Percentiles rank a stretch among this genome's conserved stretches.
These are phyloP conservation scores for Adansonia digitata DNA, from an alignment of 345 rosid genomes.

Conservation along the genomic window DNA sequence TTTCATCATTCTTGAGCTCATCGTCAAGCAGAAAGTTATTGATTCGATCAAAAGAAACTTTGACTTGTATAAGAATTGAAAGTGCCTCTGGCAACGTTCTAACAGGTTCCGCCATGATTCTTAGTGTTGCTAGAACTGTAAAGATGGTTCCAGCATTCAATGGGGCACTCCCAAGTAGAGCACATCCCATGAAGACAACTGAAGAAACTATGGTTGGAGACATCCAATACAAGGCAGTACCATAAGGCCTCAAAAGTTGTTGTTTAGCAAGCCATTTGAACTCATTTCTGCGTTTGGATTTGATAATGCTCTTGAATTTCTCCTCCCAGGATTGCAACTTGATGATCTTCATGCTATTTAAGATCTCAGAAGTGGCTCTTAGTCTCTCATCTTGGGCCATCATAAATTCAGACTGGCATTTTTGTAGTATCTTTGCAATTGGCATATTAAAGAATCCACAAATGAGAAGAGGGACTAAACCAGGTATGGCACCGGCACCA, in stretches of 20 bases:
- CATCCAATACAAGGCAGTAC: constrained; percentile 57
- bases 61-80: constrained; percentile 65
- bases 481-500: constrained; percentile 59
- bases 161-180: constrained; percentile 47
- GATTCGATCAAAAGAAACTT: constrained; percentile 55
- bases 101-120: constrained; percentile 63
- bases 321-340: constrained; percentile 85
- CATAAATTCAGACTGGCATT: constrained; percentile 62
- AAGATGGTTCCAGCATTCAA: constrained; percentile 69
- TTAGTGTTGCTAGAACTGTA: constrained; percentile 61
- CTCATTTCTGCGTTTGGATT: constrained; percentile 45
- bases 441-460: constrained; percentile 51
- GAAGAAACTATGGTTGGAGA: constrained; percentile 69
- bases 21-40: constrained; percentile 57
- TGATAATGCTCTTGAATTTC: constrained; percentile 55
- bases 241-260: constrained; percentile 45
- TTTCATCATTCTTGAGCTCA: constrained; percentile 41
- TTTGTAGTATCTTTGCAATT: constrained; percentile 47
- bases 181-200: constrained; percentile 59
- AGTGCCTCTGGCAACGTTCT: constrained; percentile 68
- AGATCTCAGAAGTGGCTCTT: constrained; percentile 57
- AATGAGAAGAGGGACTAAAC: constrained; percentile 44
- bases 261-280: constrained; percentile 56
- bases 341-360: constrained; percentile 71
- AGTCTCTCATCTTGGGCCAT: constrained; percentile 64